A percentile compares a stretch with the other conserved stretches of the same genome.
Evolutionary conservation across 129 eudicot species (phyloP).

Genomic region (Kitagawia praeruptora): DNA sequence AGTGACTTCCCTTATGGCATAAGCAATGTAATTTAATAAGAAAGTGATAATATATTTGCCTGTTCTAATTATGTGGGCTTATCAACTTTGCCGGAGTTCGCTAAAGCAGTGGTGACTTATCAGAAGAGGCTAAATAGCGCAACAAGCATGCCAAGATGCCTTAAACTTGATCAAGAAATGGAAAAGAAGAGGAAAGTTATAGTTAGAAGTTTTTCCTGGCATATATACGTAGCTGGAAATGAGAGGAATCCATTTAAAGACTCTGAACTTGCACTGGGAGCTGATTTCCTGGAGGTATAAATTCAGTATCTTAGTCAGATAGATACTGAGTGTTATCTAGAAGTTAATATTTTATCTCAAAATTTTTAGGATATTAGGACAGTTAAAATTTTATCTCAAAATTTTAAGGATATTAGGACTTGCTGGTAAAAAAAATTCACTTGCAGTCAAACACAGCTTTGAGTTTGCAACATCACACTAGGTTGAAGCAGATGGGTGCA

Average conservation of each 20-base stretch:
- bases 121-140: constrained; percentile 51
- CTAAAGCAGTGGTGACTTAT: constrained; percentile 73
- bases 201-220: constrained; percentile 73
- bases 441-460: too few species aligned
- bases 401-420: background rate
- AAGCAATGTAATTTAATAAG: background rate
- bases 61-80: background rate
- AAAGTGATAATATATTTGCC: background rate
- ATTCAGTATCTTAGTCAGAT: too few species aligned
- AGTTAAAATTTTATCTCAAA: background rate
- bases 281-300: too few species aligned
- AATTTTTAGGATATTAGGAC: too few species aligned
- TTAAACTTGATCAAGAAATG: constrained; percentile 54
- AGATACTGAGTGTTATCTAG: too few species aligned
- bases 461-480: too few species aligned
- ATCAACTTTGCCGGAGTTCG: constrained; percentile 57
- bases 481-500: too few species aligned
- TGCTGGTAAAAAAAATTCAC: too few species aligned
- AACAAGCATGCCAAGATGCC: constrained; percentile 28
- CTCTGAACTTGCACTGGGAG: too few species aligned
- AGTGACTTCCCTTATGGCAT: background rate
- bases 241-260: constrained; percentile 22
- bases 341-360: background rate
- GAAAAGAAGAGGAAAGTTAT: constrained; percentile 59
- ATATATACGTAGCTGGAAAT: constrained; percentile 33